These are phyloP conservation scores for Cyathus olla DNA, from an alignment of 1,284 basidiomycete species.

Conservation along the genomic window DNA sequence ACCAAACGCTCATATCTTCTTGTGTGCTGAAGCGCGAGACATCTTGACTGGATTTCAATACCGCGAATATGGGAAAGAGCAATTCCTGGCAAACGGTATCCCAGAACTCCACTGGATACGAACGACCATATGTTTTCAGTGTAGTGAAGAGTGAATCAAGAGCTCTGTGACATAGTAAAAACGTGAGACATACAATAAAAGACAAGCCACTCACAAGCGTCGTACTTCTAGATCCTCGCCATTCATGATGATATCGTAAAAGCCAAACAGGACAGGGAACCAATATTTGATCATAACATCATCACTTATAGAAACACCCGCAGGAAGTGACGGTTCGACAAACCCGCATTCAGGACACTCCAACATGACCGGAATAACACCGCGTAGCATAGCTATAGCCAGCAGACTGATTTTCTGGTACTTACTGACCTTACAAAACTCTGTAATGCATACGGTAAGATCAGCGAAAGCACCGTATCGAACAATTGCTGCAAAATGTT, in stretches of 20 bases:
- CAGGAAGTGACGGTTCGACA: slow-evolving; percentile 39
- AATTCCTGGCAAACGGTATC: slow-evolving; percentile 97
- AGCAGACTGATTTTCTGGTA: slow-evolving; percentile 98
- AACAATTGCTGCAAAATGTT: slow-evolving; percentile 93
- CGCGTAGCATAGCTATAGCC: slow-evolving; percentile 96
- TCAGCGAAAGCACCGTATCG: slow-evolving; percentile 96
- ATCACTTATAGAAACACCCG: slow-evolving; percentile 59
- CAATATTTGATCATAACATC: slow-evolving; percentile 96
- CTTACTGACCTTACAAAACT: slow-evolving; percentile 99
- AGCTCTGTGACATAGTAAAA: slow-evolving; percentile 65
- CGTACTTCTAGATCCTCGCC: slow-evolving; percentile 99
- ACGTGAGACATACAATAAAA: neutral
- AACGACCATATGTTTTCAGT: slow-evolving; percentile 89
- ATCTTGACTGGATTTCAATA: slow-evolving; percentile 92
- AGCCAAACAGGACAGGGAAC: slow-evolving; percentile 97
- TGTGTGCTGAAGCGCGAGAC: slow-evolving; percentile 94
- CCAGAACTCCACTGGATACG: slow-evolving; percentile 96
- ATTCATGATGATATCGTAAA: slow-evolving; percentile 99
- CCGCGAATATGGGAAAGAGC: slow-evolving; percentile 98
- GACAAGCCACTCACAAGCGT: slow-evolving; percentile 75
- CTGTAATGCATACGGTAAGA: slow-evolving; percentile 96
- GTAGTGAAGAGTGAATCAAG: slow-evolving; percentile 96
- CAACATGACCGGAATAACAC: slow-evolving; percentile 93
- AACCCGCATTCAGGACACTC: slow-evolving; percentile 86
- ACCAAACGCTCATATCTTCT: slow-evolving; percentile 99